These are phyloP conservation scores for Puccinia novopanici DNA, from an alignment of 1,284 basidiomycete genomes.

Conservation along the genomic window DNA sequence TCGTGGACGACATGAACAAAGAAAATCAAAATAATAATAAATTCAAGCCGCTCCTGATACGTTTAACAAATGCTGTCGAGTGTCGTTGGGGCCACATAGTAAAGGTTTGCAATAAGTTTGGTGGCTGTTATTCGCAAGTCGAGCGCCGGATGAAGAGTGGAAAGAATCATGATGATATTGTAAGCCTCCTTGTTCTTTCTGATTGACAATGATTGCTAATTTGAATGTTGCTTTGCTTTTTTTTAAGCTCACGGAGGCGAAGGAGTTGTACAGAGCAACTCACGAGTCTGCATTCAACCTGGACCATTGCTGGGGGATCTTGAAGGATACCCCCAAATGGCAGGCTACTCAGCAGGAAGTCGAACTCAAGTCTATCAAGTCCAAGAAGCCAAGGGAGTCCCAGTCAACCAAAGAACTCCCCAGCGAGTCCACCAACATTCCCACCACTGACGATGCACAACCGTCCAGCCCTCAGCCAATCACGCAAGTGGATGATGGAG, in stretches of 20 bases:
- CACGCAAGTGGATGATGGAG: background rate
- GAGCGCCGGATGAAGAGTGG: background rate
- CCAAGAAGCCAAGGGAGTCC: background rate
- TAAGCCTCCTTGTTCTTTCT: too few relatives aligned
- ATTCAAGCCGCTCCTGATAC: background rate
- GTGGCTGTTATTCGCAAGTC: background rate
- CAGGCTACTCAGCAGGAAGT: background rate
- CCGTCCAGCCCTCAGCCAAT: background rate
- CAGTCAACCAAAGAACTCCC: background rate
- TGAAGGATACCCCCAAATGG: constrained; percentile 12
- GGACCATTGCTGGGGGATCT: constrained; percentile 6
- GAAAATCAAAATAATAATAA: background rate
- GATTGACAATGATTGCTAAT: background rate
- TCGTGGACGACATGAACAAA: background rate
- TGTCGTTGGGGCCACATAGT: constrained; percentile 2
- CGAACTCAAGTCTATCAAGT: background rate
- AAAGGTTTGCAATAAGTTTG: background rate
- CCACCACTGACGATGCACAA: too few relatives aligned
- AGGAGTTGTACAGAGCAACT: background rate
- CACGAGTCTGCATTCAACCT: background rate
- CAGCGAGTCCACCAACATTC: too few relatives aligned
- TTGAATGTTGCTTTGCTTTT: background rate
- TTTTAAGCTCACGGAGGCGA: background rate
- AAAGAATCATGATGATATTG: background rate
- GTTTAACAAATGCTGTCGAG: background rate